Base-by-base conservation (phyloP, 192 early-diverging fungal species). In the Funneliformis mosseae region DNA sequence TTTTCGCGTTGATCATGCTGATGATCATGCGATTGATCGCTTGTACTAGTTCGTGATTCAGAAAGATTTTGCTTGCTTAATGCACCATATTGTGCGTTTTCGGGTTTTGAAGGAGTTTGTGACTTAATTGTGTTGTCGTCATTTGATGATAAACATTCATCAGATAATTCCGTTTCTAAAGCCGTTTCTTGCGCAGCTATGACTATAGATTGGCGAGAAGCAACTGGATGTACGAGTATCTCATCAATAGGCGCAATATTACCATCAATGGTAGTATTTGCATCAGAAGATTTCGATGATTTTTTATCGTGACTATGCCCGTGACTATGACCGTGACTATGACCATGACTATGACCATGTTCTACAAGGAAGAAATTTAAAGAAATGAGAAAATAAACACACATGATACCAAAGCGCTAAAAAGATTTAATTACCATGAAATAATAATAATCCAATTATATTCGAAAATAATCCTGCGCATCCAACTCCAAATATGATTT, bases 401-500 rank as follows among this genome's bases (percentile, higher is more conserved):
- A 46, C 48, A 27, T 23, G 25, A 41, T 75, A 33, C 10, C n/a
- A n/a, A n/a, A n/a, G n/a, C n/a, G n/a, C n/a, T n/a, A n/a, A n/a
- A n/a, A n/a, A n/a, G 33, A 39, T 18, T 8, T 45, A 69, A 39
- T 87, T 86, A 76, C 91, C 94, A 75, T 95, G 93, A 84, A 97
- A 97, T 68, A 98, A 81, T 23, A 93, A 81, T 67, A 97, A 83
- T 1, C 96, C 96, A 60, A 97, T 59, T 38, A 96, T 75, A 84
- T 98, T 98, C 66, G 92, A 87, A 7, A 79, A 70, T 28, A 98
- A 87, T 8, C 97, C 97, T 61, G 92, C 90, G 63, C 89, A 81
- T 8, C 95, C 97, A 14, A 95, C 93, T 42, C 92, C 88, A 63
- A 96, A 84, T 7, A 98, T 94, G 77, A 93, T 80, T 43, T 87